Evolutionary conservation across 805 yeast genomes (phyloP).

Genomic region (Novakomyces olei): DNA sequence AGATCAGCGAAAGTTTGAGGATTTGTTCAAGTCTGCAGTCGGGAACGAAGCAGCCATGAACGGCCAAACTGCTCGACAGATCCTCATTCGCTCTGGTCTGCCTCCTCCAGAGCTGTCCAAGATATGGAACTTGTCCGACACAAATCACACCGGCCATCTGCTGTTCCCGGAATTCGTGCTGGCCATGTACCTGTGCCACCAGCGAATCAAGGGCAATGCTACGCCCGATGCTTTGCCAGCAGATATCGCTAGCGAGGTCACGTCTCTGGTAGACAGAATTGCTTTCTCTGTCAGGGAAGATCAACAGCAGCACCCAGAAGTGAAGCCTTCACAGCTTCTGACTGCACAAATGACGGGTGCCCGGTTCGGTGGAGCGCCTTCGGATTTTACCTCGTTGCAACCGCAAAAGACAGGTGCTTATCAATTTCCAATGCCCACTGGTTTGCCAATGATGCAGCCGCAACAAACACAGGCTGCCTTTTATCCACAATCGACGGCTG

Average conservation of each 20-base stretch:
- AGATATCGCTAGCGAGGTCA: conserved; percentile 59
- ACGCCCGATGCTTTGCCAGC: conserved; percentile 54
- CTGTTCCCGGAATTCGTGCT: conserved; percentile 87
- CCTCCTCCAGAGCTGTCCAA: conserved; percentile 54
- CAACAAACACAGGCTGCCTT: too few species aligned
- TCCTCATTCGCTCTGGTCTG: conserved; percentile 59
- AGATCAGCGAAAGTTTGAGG: conserved; percentile 74
- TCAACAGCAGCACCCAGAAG: too few species aligned
- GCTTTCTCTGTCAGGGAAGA: conserved; percentile 52
- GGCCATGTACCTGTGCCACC: conserved; percentile 68
- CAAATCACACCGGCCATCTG: conserved; percentile 62
- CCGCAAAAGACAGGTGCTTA: too few species aligned
- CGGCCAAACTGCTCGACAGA: conserved; percentile 48
- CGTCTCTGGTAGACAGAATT: conserved; percentile 74
- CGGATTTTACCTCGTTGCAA: too few species aligned
- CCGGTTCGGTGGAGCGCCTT: too few species aligned
- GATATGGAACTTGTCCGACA: conserved; percentile 76
- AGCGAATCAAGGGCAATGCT: conserved; percentile 53
- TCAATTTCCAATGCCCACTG: conserved; percentile 13
- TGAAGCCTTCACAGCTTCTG: too few species aligned
- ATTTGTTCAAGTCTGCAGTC: conserved; percentile 60
- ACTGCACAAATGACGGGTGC: too few species aligned
- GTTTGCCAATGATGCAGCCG: conserved; percentile 6
- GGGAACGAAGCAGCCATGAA: conserved; percentile 33
- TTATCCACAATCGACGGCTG: too few species aligned